phyloP scores from a whole-genome alignment of 2,329 filamentous ascomycete genomes.

The Fusarium virguliforme region DNA sequence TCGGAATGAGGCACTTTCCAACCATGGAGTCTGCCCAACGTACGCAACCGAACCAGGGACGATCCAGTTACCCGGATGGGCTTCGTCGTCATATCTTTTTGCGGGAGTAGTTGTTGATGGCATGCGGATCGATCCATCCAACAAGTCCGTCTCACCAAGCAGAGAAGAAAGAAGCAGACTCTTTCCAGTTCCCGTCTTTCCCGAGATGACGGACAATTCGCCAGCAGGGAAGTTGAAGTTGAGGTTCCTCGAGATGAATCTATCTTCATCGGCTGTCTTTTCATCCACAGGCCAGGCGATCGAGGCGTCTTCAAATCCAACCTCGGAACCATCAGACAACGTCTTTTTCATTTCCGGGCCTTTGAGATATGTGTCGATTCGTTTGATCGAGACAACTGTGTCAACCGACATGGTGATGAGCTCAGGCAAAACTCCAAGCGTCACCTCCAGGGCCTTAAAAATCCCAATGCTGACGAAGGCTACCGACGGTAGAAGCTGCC shows the following conservation, averaged over 20 bases:
- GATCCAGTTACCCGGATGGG: conserved; percentile 77
- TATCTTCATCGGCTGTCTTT: conserved; percentile 68
- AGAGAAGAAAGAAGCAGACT: conserved; percentile 81
- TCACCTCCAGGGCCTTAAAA: conserved; percentile 81
- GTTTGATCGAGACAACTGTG: conserved; percentile 79
- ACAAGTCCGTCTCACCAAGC: conserved; percentile 81
- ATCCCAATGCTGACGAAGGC: conserved; percentile 85
- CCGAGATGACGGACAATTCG: conserved; percentile 82
- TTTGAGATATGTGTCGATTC: conserved; percentile 80
- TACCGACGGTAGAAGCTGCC: conserved; percentile 77
- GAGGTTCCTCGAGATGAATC: conserved; percentile 77
- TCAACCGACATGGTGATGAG: conserved; percentile 80
- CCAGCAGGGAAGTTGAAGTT: conserved; percentile 77
- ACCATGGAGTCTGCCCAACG: conserved; percentile 87
- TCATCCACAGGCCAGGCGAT: conserved; percentile 83
- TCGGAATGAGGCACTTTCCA: conserved; percentile 84
- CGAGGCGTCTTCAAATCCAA: conserved; percentile 77
- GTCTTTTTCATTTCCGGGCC: conserved; percentile 75
- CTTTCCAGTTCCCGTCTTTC: conserved; percentile 85
- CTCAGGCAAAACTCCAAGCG: conserved; percentile 80
- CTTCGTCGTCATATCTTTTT: conserved; percentile 74
- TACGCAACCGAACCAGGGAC: conserved; percentile 80
- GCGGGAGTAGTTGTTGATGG: conserved; percentile 66
- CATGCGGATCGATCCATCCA: conserved; percentile 73
- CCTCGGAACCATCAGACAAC: conserved; percentile 69